These are phyloP conservation scores for Pichia occidentalis DNA, from an alignment of 805 yeast genomes.

Conservation along the genomic window DNA sequence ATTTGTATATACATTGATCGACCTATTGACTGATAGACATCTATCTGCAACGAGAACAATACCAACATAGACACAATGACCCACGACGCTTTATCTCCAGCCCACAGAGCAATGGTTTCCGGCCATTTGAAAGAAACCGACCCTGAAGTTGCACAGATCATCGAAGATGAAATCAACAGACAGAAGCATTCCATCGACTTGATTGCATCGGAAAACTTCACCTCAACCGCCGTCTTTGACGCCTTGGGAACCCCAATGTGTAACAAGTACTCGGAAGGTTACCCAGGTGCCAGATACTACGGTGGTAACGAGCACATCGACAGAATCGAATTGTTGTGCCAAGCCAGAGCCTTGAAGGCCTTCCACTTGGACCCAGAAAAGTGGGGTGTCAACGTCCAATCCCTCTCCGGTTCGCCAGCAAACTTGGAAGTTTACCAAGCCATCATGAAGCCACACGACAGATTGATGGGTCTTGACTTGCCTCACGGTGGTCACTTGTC, in stretches of 20 bases:
- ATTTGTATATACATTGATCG: too few species aligned
- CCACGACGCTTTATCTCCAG: conserved; percentile 58
- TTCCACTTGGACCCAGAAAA: conserved; percentile 69
- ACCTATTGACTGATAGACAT: too few species aligned
- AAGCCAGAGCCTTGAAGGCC: conserved; percentile 88
- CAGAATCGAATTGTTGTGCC: conserved; percentile 87
- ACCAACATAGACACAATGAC: conserved; percentile 14
- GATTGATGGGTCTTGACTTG: conserved; percentile 95
- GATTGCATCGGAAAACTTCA: conserved; percentile 96
- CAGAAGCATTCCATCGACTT: conserved; percentile 90
- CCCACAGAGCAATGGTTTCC: conserved; percentile 61
- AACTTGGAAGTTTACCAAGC: conserved; percentile 96
- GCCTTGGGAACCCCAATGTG: conserved; percentile 97
- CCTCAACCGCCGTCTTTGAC: conserved; percentile 93
- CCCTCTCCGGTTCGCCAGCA: conserved; percentile 96
- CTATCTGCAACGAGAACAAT: too few species aligned
- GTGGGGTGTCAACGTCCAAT: conserved; percentile 98
- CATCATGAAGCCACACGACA: conserved; percentile 88
- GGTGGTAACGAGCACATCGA: conserved; percentile 98
- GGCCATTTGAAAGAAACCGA: conserved; percentile 59
- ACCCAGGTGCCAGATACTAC: conserved; percentile 98
- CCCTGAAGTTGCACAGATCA: conserved; percentile 70
- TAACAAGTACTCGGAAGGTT: conserved; percentile 98
- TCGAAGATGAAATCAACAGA: conserved; percentile 77
- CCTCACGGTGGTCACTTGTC: conserved; percentile 99